Percentiles rank a stretch among this genome's conserved stretches.
Evolutionary conservation across 2,329 filamentous ascomycete genomes (phyloP).

Genomic region (Rosellinia necatrix): DNA sequence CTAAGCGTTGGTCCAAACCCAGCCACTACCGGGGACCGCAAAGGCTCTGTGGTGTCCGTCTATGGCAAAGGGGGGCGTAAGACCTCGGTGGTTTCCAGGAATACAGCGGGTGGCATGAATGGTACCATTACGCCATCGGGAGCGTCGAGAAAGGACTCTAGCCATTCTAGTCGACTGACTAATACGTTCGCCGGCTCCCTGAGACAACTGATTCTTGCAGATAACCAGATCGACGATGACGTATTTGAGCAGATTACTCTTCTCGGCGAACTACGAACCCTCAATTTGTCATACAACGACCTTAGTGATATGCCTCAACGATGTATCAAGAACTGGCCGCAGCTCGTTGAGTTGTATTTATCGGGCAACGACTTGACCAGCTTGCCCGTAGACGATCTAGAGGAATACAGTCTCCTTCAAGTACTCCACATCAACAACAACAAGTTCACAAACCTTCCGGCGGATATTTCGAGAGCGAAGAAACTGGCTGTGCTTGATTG

Average conservation of each 20-base stretch:
- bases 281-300: slow-evolving; percentile 95
- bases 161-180: slow-evolving; percentile 75
- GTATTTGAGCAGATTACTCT: slow-evolving; percentile 90
- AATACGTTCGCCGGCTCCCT: slow-evolving; percentile 89
- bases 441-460: slow-evolving; percentile 94
- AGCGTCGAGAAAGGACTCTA: slow-evolving; percentile 81
- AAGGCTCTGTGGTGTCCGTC: slow-evolving; percentile 82
- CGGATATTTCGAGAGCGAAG: slow-evolving; percentile 91
- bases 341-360: slow-evolving; percentile 88
- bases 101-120: slow-evolving; percentile 51
- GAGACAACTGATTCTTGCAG: slow-evolving; percentile 83
- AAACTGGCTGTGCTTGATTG: slow-evolving; percentile 92
- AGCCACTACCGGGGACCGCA: slow-evolving; percentile 66
- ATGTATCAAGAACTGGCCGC: slow-evolving; percentile 86
- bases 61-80: slow-evolving; percentile 81
- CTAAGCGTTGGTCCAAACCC: slow-evolving; percentile 79
- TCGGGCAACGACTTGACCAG: slow-evolving; percentile 94
- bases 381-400: slow-evolving; percentile 89
- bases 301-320: slow-evolving; percentile 90
- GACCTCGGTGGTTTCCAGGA: slow-evolving; percentile 78
- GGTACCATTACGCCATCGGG: slow-evolving; percentile 58
- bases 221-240: slow-evolving; percentile 93
- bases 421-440: slow-evolving; percentile 96
- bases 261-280: slow-evolving; percentile 79
- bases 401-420: slow-evolving; percentile 85